Conservation (phyloP, 306 rosid genomes). For the Hippophae rhamnoides region DNA sequence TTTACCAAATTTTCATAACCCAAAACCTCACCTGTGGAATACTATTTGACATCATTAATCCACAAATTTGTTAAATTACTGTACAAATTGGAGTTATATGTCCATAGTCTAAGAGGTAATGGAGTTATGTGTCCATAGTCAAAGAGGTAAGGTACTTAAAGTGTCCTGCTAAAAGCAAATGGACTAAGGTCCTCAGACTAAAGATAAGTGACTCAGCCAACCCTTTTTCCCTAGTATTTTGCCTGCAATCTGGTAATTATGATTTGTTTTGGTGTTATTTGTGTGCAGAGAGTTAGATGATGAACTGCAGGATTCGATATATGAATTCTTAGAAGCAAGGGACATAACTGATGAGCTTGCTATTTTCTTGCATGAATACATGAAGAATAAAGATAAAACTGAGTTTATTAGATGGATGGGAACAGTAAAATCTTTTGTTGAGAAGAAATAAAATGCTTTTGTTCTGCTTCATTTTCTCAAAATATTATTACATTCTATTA, state of each 20-base stretch:
- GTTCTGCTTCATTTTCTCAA: slow-evolving; percentile 15
- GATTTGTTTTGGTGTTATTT: slow-evolving; percentile 14
- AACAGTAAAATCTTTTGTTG: slow-evolving; percentile 60
- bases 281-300: slow-evolving; percentile 80
- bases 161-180: too few species aligned
- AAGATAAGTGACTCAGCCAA: too few species aligned
- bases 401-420: slow-evolving; percentile 73
- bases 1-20: too few species aligned
- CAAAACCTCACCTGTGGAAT: too few species aligned
- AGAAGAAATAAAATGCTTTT: slow-evolving; percentile 33
- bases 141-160: too few species aligned
- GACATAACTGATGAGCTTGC: slow-evolving; percentile 59
- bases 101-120: too few species aligned
- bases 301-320: slow-evolving; percentile 61
- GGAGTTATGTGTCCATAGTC: too few species aligned
- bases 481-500: not conserved
- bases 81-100: too few species aligned
- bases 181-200: too few species aligned
- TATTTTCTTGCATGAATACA: slow-evolving; percentile 56
- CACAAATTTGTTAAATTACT: too few species aligned
- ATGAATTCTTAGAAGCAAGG: slow-evolving; percentile 73
- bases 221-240: not conserved
- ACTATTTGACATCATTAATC: too few species aligned
- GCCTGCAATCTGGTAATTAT: not conserved
- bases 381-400: slow-evolving; percentile 65